Evolutionary conservation across 2,329 filamentous ascomycete genomes (phyloP), one percentile per base, ranked within the genome.

Genomic region (Alternaria novae-zelandiae): DNA sequence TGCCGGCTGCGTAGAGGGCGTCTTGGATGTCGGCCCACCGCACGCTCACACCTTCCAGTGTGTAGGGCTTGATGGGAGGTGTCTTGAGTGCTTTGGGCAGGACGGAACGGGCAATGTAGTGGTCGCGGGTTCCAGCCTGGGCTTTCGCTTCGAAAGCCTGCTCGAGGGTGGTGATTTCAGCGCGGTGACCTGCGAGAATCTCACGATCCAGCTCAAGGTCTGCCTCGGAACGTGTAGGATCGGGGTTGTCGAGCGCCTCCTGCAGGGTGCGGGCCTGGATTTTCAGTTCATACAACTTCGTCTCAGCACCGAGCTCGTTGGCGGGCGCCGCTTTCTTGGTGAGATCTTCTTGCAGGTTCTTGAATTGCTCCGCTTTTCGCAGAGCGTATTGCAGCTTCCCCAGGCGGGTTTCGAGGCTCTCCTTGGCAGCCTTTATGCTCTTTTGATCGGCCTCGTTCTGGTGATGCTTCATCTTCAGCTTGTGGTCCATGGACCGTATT

Each of bases 11-110:
- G 61, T 74, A 76, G 20, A 77, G 61, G 12, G 73, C 75, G 56
- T 81, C 78, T 21, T 68, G 59, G 12, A 78, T 56, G 47, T 81
- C 74, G 6, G 73, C 71, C 79, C 79, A 81, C 23, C 69, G 63
- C 23, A 81, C 69, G 13, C 57, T 63, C 3, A 80, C 68, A 28
- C 67, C 71, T 5, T 74, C 59, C 6, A 75, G 67, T 11, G 69
- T 68, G 54, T 74, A 78, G 12, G 72, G 71, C 13, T 54, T 65
- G 26, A 70, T 69, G 12, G 61, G 64, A 3, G 61, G 17, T 23
- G 68, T 72, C 25, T 65, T 71, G n/a, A 71, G 60, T 0, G 56
- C 45, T 2, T 62, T 57, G 4, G 73, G 74, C 2, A 77, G 70
- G 8, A 76, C 66, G 44, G 71, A 73, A 45, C 70, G 73, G 2